phyloP scores from a whole-genome alignment of 345 rosid species.

The Bruguiera sexangula region DNA sequence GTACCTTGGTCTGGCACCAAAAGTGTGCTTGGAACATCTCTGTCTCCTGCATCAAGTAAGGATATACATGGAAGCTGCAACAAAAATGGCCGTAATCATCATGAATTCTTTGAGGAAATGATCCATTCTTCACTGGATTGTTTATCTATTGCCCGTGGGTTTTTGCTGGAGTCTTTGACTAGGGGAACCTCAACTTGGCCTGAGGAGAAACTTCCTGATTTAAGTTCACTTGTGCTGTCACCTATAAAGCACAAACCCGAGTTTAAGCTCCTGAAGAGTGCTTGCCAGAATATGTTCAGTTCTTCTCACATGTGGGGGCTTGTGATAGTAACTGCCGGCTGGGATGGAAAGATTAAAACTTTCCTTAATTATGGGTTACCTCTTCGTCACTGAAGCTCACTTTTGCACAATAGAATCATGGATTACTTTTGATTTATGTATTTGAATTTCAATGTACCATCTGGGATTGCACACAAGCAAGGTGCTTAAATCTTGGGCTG shows the following conservation, averaged over 20 bases:
- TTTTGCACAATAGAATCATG: too few species aligned
- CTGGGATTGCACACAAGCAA: too few species aligned
- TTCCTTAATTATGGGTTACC: conserved; percentile 76
- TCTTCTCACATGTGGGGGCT: conserved; percentile 64
- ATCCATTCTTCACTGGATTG: conserved; percentile 41
- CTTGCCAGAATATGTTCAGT: conserved; percentile 31
- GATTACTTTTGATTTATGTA: too few species aligned
- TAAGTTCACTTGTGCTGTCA: conserved; percentile 20
- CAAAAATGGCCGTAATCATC: conserved; percentile 23
- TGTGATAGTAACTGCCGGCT: conserved; percentile 65
- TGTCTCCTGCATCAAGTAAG: conserved; percentile 2
- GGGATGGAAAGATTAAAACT: conserved; percentile 73
- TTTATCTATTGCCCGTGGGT: conserved; percentile 44
- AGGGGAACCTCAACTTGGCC: conserved; percentile 79
- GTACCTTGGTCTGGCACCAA: conserved; percentile 65
- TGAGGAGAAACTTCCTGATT: conserved; percentile 56
- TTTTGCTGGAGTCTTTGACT: conserved; percentile 40
- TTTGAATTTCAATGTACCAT: too few species aligned
- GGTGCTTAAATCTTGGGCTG: background rate
- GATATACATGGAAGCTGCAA: conserved; percentile 3
- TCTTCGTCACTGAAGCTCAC: conserved; percentile 32
- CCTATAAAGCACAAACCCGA: conserved; percentile 35
- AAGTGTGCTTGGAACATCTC: conserved; percentile 2
- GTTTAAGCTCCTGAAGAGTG: conserved; percentile 30
- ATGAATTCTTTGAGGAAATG: conserved; percentile 5